Percentiles rank a stretch among this genome's conserved stretches.
Conservation (phyloP, 257 asterid genomes). For the Agastache rugosa region DNA sequence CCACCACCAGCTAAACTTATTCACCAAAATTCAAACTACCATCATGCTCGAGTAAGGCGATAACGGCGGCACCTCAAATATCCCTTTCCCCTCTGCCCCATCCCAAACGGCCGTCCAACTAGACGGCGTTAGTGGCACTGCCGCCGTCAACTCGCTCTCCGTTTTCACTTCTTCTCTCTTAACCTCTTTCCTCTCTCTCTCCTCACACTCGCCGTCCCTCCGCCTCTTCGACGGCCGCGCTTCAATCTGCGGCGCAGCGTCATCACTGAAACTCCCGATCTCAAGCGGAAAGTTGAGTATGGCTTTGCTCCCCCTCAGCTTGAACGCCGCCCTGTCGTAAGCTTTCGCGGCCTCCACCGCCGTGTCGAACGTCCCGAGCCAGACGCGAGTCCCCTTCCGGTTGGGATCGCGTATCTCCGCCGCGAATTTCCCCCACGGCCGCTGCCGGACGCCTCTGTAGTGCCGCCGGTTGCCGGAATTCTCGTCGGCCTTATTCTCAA, state of each 20-base stretch:
- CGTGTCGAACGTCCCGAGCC: conserved; percentile 80
- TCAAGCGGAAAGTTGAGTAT: conserved; percentile 83
- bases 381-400: conserved; percentile 67
- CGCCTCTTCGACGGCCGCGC: conserved; percentile 51
- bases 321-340: conserved; percentile 79
- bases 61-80: conserved; percentile 87
- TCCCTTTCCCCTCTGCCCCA: conserved; percentile 68
- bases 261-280: conserved; percentile 40
- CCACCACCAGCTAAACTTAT: neutral
- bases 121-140: conserved; percentile 82
- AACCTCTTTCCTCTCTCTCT: conserved; percentile 44
- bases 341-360: conserved; percentile 78
- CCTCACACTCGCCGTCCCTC: conserved; percentile 43
- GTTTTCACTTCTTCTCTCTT: conserved; percentile 43
- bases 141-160: conserved; percentile 42
- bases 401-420: conserved; percentile 84
- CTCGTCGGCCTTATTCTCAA: conserved; percentile 24
- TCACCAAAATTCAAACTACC: conserved; percentile 36
- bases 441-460: conserved; percentile 69
- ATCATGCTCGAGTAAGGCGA: conserved; percentile 53
- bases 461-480: conserved; percentile 50
- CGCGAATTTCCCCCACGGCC: conserved; percentile 80
- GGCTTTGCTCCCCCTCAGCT: conserved; percentile 70
- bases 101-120: conserved; percentile 89
- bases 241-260: conserved; percentile 28